Evolutionary conservation across 345 rosid species (phyloP), one percentile per base, ranked within the genome.

Genomic region (Melaleuca alternifolia): DNA sequence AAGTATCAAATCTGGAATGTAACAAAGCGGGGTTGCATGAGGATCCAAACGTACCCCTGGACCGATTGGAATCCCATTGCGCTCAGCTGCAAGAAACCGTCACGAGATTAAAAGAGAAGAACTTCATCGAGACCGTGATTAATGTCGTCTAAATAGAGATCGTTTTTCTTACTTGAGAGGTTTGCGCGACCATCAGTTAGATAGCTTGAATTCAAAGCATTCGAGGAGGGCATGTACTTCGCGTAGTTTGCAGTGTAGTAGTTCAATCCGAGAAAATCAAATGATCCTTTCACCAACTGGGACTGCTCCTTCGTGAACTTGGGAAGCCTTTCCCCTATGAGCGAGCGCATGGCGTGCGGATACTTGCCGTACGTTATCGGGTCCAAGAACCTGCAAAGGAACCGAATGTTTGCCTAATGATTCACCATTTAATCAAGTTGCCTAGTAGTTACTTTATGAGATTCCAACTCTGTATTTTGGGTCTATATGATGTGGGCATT

Each of bases 241-340:
- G 90, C 94, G 77, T 89, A 94, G 75, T 54, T 6, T 30, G 92
- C 53, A 2, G 92, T 88, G 62, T 92, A 94, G 85, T 92, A 94
- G 85, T 93, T 94, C 51, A 94, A 50, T 51, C 94, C 94, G 2
- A 92, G 85, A 87, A 91, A 94, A 91, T 92, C 94, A 44, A 88
- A 86, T 11, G 96, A 92, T 11, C 93, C 92, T 86, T 91, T 93
- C 23, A 93, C 20, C 87, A 91, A 82, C 44, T 76, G 26, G 2
- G 94, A 90, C 83, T 94, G 87, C 76, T 87, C 84, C 51, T 57
- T 6, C 9, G 90, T 61, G 86, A 93, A 93, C 82, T 87, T 89
- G 6, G 94, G 96, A 20, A 92, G 85, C 62, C 94, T 84, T 2
- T 86, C 44, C 7, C 94, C 91, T 6, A 89, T 88, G 5, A 90